phyloP scores from a whole-genome alignment of 1,284 basidiomycete genomes.

The Sporisorium scitamineum region DNA sequence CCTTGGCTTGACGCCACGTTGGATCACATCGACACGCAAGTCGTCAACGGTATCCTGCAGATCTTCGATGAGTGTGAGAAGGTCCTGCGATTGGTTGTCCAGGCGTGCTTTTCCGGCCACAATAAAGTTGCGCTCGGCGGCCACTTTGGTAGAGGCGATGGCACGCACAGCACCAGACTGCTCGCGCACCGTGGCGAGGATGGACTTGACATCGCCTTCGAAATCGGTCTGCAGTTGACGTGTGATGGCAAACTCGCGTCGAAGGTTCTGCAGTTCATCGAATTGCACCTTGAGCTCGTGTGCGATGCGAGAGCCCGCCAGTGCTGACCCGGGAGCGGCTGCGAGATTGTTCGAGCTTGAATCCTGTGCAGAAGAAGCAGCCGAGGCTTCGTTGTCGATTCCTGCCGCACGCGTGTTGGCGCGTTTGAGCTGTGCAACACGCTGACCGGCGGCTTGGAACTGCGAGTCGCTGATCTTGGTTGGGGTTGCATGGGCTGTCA shows the following conservation, averaged over 20 bases:
- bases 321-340: conserved; percentile 8
- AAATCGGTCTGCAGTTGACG: conserved; percentile 94
- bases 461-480: conserved; percentile 63
- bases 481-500: conserved; percentile 30
- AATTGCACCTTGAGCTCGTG: conserved; percentile 88
- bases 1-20: conserved; percentile 87
- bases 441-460: conserved; percentile 64
- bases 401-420: conserved; percentile 40
- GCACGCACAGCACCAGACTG: conserved; percentile 85
- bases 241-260: conserved; percentile 91
- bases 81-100: conserved; percentile 86
- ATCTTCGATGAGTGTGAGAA: conserved; percentile 91
- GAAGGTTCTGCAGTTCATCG: conserved; percentile 90
- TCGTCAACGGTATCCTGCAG: conserved; percentile 91
- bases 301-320: conserved; percentile 48
- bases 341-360: not conserved
- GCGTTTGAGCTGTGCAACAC: conserved; percentile 60
- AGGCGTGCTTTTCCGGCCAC: conserved; percentile 91
- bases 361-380: not conserved
- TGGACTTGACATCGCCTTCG: conserved; percentile 87
- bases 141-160: conserved; percentile 80
- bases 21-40: conserved; percentile 90
- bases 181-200: conserved; percentile 79
- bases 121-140: conserved; percentile 87
- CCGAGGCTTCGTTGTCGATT: conserved; percentile 14